phyloP scores from a whole-genome alignment of 2,329 filamentous ascomycete species.

The Fonsecaea pedrosoi region DNA sequence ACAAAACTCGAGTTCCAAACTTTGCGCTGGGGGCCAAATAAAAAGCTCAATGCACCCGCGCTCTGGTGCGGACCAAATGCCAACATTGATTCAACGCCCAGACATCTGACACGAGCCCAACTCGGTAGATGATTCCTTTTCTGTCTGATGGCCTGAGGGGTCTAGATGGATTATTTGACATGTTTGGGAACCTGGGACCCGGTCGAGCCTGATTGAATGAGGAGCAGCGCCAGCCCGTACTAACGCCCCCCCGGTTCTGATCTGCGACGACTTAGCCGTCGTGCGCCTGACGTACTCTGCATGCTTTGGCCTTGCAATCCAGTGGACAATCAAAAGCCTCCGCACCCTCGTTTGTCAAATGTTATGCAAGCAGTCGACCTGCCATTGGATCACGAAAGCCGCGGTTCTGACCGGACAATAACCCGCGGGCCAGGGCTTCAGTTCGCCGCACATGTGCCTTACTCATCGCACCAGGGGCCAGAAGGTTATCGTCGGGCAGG shows the following conservation, averaged over 20 bases:
- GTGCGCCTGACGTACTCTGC: slow-evolving; percentile 26
- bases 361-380: slow-evolving; percentile 16
- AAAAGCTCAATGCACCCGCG: not conserved
- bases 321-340: not conserved
- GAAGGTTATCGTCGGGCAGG: slow-evolving; percentile 16
- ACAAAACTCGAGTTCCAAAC: not conserved
- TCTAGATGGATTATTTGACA: slow-evolving; percentile 2
- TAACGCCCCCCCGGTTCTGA: not conserved
- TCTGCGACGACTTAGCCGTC: slow-evolving; percentile 7
- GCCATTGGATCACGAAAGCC: slow-evolving; percentile 7
- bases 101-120: slow-evolving; percentile 2
- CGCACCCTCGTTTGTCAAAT: slow-evolving; percentile 20
- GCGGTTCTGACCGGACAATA: slow-evolving; percentile 8
- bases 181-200: not conserved
- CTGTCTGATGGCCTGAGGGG: not conserved
- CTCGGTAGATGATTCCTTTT: slow-evolving; percentile 21
- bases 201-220: slow-evolving; percentile 5
- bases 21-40: not conserved
- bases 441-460: slow-evolving; percentile 7
- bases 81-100: slow-evolving; percentile 2
- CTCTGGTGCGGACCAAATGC: not conserved
- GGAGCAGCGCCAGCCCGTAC: not conserved
- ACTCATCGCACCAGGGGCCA: slow-evolving; percentile 18
- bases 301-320: slow-evolving; percentile 18
- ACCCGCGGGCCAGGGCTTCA: not conserved